Evolutionary conservation across 371 early-diverging fungal species (phyloP), one percentile per base, ranked within the genome.

Genomic region (Mucor indicus): DNA sequence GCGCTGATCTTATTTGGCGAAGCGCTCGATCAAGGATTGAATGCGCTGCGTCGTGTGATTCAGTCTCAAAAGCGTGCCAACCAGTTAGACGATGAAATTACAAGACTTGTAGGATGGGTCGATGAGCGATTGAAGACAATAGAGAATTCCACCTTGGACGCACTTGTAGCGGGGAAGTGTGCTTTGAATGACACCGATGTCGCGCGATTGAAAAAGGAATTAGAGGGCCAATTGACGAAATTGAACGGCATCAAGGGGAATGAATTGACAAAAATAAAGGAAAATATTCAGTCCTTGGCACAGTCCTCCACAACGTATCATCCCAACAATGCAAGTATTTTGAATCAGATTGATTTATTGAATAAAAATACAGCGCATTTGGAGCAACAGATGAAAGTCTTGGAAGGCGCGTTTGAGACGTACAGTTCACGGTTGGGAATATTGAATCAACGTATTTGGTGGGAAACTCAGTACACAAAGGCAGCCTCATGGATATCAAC

Each of bases 21-120:
- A 32, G 57, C 64, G 3, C 43, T 76, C 2, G 70, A 76, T 36
- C 69, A 70, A 32, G 62, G 62, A 12, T 40, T 79, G 2, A 44
- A 36, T 32, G 46, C 68, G 10, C 67, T 74, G 36, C 62, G 67
- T 22, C 51, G 59, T 22, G 61, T 62, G 13, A 36, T 79, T 13
- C 55, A 66, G 24, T 43, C 67, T 2, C 59, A 65, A 17, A 61
- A 59, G 24, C 48, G 54, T 11, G 55, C 59, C 2, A 53, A 63
- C 10, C 67, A 70, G 16, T 44, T 61, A 13, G 55, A 57, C 15
- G 57, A 70, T n/a, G 75, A 75, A 54, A 53, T 69, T 7, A 24
- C 30, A 2, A 38, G 66, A 3, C 46, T 77, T 12, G 33, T 29
- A 1, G 43, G 48, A 11, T 68, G 63, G 67, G 62, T 68, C 7